Evolutionary conservation across 176 grass and related monocot species (phyloP).

Genomic region (Dendrocalamus sinicus): DNA sequence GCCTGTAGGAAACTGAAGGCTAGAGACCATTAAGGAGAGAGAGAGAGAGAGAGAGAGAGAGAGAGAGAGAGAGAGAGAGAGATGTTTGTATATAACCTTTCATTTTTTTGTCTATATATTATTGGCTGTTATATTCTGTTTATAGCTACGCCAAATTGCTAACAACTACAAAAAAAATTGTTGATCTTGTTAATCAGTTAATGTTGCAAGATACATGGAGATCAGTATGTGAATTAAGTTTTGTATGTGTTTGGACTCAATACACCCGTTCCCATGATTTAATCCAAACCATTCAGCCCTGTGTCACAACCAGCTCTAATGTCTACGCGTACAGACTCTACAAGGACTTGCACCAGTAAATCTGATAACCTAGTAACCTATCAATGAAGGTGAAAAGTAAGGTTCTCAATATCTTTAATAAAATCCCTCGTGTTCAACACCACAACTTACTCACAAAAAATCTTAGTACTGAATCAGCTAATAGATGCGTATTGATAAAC

Average conservation of each 20-base stretch:
- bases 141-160: background rate
- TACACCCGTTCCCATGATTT: background rate
- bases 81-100: slow-evolving; percentile 21
- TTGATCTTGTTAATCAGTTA: slow-evolving; percentile 12
- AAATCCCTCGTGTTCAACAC: background rate
- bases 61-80: background rate
- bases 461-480: background rate
- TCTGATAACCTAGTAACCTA: background rate
- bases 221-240: background rate
- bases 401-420: background rate
- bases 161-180: background rate
- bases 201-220: background rate
- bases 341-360: background rate
- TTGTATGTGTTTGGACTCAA: background rate
- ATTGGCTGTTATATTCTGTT: background rate
- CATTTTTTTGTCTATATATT: background rate
- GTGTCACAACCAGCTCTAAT: background rate
- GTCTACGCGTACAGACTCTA: background rate
- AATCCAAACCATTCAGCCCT: background rate
- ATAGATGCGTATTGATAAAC: background rate
- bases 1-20: slow-evolving; percentile 9
- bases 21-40: background rate
- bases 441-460: background rate
- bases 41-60: background rate
- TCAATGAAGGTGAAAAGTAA: background rate